Percentiles rank a stretch among this genome's conserved stretches.
phyloP scores from a whole-genome alignment of 495 filamentous ascomycete species.

The Talaromyces wortmannii region DNA sequence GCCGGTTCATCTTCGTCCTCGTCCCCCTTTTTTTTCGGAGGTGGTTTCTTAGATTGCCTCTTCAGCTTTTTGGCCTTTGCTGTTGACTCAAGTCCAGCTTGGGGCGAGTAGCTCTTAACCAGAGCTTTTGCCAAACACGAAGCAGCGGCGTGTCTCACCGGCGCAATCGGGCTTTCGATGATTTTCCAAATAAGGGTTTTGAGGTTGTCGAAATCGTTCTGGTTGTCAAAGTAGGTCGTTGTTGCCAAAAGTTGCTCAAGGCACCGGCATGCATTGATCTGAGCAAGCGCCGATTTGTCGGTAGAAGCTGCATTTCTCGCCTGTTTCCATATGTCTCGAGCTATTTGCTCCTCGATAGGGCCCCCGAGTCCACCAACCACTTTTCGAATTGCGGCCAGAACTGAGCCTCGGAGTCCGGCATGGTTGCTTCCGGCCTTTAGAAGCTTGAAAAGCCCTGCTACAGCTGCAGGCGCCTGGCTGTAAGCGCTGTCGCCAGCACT shows the following conservation, averaged over 20 bases:
- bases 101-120: constrained; percentile 71
- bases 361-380: constrained; percentile 62
- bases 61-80: constrained; percentile 70
- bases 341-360: constrained; percentile 78
- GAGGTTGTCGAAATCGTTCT: constrained; percentile 84
- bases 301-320: constrained; percentile 65
- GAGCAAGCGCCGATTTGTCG: constrained; percentile 78
- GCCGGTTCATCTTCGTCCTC: constrained; percentile 72
- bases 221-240: constrained; percentile 80
- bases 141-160: constrained; percentile 79
- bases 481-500: constrained; percentile 91
- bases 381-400: constrained; percentile 76
- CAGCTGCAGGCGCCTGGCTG: constrained; percentile 68
- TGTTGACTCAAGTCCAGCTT: constrained; percentile 43
- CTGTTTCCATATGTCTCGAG: constrained; percentile 90
- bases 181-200: constrained; percentile 74
- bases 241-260: constrained; percentile 62
- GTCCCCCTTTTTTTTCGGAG: constrained; percentile 49
- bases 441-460: constrained; percentile 64
- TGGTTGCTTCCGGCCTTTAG: constrained; percentile 75
- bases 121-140: constrained; percentile 73
- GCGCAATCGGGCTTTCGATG: constrained; percentile 67
- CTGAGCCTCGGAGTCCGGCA: constrained; percentile 73
- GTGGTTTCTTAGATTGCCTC: constrained; percentile 61
- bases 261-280: constrained; percentile 74